Evolutionary conservation across 2,329 filamentous ascomycete genomes (phyloP), one percentile per base, ranked within the genome.

Genomic region (Lecanicillium sp.): DNA sequence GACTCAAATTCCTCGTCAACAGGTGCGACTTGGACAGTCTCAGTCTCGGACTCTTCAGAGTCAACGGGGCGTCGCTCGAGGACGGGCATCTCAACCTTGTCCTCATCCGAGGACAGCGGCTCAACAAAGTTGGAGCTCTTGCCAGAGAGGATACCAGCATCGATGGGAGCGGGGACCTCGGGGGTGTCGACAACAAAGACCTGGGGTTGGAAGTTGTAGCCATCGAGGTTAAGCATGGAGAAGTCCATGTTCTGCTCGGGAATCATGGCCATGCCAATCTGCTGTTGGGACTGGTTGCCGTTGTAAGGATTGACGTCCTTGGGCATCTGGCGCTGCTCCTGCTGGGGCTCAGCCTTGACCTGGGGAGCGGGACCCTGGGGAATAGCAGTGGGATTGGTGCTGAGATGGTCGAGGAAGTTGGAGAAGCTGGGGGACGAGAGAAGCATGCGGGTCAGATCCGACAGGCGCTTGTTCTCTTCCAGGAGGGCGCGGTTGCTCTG

Each of bases 391-490:
- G 77, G 73, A 53, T 79, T 80, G 48, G 68, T 62, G 59, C 76
- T 81, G 28, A 87, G 70, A 37, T 80, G 73, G 51, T 85, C 78
- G 32, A 95, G 72, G 56, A 85, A 89, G 64, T 77, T 83, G 47
- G 76, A 87, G 62, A 96, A 94, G 6, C 86, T 83, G 12, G 85
- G 75, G 6, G 86, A 90, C 5, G 79, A 79, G 14, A 90, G 71
- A 19, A 90, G 79, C 76, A 86, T 86, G 58, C 80, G 82, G n/a
- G 82, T 85, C 14, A 90, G 68, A 48, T 87, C 82, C 8, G 75
- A 78, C 37, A 90, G 68, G 34, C 85, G 85, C 55, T 80, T 80
- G 64, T 94, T 94, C 70, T 95, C 88, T 33, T 94, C 85, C 49
- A 78, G 67, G 14, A 98, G 73, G 28, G 83, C 80, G 35, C 78